phyloP scores from a whole-genome alignment of 1,284 basidiomycete genomes.

The Ganoderma leucocontextum region DNA sequence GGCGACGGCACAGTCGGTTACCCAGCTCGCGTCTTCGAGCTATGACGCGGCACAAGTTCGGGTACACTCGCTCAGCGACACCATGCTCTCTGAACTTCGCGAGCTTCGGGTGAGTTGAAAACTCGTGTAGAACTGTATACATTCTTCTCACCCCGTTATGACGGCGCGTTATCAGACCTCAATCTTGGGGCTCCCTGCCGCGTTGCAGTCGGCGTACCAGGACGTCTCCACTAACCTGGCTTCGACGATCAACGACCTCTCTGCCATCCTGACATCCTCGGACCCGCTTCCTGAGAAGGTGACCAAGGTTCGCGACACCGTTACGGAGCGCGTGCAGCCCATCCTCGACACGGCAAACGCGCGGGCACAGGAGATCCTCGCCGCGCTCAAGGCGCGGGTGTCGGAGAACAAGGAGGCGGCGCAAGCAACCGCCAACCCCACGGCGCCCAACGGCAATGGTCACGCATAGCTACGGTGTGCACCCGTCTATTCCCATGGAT shows the following conservation, averaged over 20 bases:
- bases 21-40: conserved; percentile 62
- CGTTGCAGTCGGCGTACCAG: conserved; percentile 61
- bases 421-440: conserved; percentile 14
- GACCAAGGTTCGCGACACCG: conserved; percentile 60
- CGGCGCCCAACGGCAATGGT: conserved; percentile 28
- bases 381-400: conserved; percentile 38
- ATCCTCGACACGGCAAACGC: conserved; percentile 54
- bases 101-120: conserved; percentile 57
- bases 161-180: conserved; percentile 46
- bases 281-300: conserved; percentile 69
- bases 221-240: conserved; percentile 55
- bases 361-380: conserved; percentile 44
- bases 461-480: conserved; percentile 12
- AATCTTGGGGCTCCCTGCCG: conserved; percentile 60
- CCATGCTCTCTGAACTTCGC: conserved; percentile 69
- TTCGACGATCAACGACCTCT: conserved; percentile 58
- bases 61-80: conserved; percentile 63
- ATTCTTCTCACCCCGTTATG: conserved; percentile 18
- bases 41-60: conserved; percentile 56
- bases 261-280: conserved; percentile 60
- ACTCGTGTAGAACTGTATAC: conserved; percentile 3
- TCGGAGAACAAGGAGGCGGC: conserved; percentile 37
- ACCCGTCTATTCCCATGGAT: conserved; percentile 1
- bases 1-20: conserved; percentile 71
- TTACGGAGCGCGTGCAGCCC: conserved; percentile 64